Conservation (phyloP, 2,329 filamentous ascomycete species). For the Neonectria faginata region DNA sequence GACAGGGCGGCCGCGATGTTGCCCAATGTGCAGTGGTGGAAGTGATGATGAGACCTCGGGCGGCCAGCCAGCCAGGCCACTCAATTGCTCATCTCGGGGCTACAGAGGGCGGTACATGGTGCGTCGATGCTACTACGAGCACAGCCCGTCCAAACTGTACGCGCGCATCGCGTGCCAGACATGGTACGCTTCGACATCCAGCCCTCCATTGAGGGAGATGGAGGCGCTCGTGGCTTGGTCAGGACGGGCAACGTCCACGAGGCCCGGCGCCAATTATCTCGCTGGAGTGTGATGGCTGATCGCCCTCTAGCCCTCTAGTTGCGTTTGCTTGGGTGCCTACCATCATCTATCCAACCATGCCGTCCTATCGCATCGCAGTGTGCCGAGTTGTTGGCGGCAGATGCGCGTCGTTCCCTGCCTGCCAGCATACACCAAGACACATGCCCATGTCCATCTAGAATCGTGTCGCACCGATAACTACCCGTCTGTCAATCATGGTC, state of each 20-base stretch:
- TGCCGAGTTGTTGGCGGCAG: conserved; percentile 36
- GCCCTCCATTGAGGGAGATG: conserved; percentile 22
- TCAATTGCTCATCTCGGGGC: conserved; percentile 1
- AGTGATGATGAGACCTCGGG: not conserved
- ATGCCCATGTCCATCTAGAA: conserved; percentile 19
- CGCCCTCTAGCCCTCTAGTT: conserved; percentile 25
- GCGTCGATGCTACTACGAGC: not conserved
- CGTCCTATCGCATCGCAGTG: conserved; percentile 14
- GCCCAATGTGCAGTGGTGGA: not conserved
- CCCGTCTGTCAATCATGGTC: conserved; percentile 28
- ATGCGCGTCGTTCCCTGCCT: conserved; percentile 37
- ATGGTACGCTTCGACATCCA: conserved; percentile 5
- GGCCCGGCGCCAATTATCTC: conserved; percentile 37
- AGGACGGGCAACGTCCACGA: conserved; percentile 40
- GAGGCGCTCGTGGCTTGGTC: conserved; percentile 42
- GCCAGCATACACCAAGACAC: conserved; percentile 7
- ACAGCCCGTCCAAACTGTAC: not conserved
- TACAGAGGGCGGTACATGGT: too few species aligned
- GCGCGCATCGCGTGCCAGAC: conserved; percentile 14
- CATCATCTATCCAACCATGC: conserved; percentile 1
- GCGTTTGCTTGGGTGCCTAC: not conserved
- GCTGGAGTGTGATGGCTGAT: conserved; percentile 31
- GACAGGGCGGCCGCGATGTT: not conserved
- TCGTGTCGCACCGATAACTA: conserved; percentile 23
- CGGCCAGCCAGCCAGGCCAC: not conserved